Percentiles rank a stretch among this genome's conserved stretches.
These are phyloP conservation scores for Erodium texanum DNA, from an alignment of 441 rosid genomes.

Conservation along the genomic window DNA sequence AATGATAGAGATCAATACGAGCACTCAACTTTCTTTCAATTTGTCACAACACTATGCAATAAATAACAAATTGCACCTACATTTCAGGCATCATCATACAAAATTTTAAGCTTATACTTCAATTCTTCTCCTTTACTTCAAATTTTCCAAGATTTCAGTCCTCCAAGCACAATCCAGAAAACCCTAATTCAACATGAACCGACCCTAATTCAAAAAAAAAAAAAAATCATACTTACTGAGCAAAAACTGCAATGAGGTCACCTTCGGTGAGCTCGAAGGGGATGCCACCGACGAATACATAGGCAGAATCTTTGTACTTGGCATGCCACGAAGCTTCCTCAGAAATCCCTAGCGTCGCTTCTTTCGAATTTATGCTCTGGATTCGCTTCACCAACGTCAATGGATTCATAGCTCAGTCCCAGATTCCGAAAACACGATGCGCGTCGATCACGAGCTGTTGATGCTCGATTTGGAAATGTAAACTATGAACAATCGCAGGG, in stretches of 20 bases:
- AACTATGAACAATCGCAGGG: not conserved
- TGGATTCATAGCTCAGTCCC: slow-evolving; percentile 52
- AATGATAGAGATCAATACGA: not conserved
- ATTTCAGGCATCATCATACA: not conserved
- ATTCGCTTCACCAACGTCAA: slow-evolving; percentile 67
- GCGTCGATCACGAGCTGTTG: not conserved
- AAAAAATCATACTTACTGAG: slow-evolving; percentile 46
- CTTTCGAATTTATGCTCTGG: slow-evolving; percentile 63
- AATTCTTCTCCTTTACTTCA: not conserved
- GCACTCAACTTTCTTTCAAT: not conserved
- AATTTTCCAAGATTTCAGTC: not conserved
- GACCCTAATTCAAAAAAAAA: not conserved
- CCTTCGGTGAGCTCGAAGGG: slow-evolving; percentile 92
- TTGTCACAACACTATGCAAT: not conserved
- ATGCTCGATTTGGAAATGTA: not conserved
- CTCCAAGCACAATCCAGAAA: not conserved
- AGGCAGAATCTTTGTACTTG: slow-evolving; percentile 78
- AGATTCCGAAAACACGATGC: not conserved
- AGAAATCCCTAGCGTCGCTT: slow-evolving; percentile 67
- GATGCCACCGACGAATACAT: slow-evolving; percentile 67
- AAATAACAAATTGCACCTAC: not conserved
- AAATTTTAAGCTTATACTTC: not conserved
- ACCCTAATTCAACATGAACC: not conserved
- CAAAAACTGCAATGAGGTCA: slow-evolving; percentile 84
- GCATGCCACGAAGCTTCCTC: slow-evolving; percentile 95